Percentiles rank a stretch among this genome's conserved stretches.
Evolutionary conservation across 176 grass and related monocot species (phyloP).

Genomic region (Neostapfia colusana): DNA sequence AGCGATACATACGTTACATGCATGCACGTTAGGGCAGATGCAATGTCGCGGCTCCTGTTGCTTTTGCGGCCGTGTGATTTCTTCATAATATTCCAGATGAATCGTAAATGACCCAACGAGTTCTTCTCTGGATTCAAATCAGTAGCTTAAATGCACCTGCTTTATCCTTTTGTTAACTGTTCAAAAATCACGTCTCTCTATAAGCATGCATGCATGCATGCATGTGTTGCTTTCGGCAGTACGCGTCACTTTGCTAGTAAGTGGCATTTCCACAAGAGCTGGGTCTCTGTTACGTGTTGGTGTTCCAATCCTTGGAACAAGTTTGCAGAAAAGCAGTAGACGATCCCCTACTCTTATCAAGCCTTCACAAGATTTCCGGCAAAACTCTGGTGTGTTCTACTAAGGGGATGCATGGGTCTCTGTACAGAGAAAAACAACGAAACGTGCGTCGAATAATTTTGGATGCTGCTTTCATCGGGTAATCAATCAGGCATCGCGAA

Average conservation of each 20-base stretch:
- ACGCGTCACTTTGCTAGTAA: background rate
- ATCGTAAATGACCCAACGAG: background rate
- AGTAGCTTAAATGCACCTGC: background rate
- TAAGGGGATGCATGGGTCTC: background rate
- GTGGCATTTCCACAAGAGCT: background rate
- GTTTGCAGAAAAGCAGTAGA: background rate
- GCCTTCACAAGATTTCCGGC: background rate
- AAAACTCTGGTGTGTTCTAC: background rate
- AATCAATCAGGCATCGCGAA: background rate
- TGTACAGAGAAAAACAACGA: background rate
- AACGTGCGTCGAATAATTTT: background rate
- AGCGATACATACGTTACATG: conserved; percentile 3
- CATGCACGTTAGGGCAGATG: background rate
- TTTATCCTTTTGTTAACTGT: background rate
- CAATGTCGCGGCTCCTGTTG: background rate
- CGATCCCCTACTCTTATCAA: background rate
- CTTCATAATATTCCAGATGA: background rate
- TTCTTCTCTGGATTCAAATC: background rate
- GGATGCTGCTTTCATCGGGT: background rate
- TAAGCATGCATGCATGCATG: too few relatives aligned
- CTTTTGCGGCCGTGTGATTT: conserved; percentile 10
- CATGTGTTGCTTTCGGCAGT: background rate
- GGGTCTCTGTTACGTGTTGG: background rate
- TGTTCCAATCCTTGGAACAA: background rate
- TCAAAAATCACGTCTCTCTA: background rate